phyloP scores from a whole-genome alignment of 768 basidiomycete species.

The Suillus occidentalis region DNA sequence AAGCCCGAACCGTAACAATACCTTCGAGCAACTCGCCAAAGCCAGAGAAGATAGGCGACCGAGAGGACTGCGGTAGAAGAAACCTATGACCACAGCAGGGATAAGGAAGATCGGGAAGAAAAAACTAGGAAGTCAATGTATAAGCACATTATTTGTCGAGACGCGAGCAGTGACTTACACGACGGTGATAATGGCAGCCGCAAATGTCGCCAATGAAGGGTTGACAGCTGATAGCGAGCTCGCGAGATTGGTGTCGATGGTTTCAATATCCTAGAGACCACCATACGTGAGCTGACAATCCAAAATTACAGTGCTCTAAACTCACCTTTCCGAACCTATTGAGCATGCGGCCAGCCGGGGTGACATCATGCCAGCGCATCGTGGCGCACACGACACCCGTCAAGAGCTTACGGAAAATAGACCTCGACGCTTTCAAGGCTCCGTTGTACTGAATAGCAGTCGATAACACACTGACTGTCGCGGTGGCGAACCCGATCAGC shows the following conservation, averaged over 20 bases:
- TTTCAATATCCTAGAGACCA: slow-evolving; percentile 68
- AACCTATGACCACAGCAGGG: slow-evolving; percentile 73
- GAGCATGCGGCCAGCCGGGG: slow-evolving; percentile 79
- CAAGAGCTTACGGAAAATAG: slow-evolving; percentile 52
- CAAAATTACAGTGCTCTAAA: background rate
- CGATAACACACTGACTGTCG: no score
- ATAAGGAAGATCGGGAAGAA: slow-evolving; percentile 84
- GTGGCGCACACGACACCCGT: slow-evolving; percentile 76
- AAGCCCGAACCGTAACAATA: slow-evolving; percentile 91
- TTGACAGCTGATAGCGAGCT: slow-evolving; percentile 74
- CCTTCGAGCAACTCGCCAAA: slow-evolving; percentile 84
- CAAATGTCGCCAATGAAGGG: slow-evolving; percentile 72
- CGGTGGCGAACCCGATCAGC: no score
- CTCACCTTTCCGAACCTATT: slow-evolving; percentile 77
- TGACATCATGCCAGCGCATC: slow-evolving; percentile 83
- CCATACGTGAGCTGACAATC: slow-evolving; percentile 4
- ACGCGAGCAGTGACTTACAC: slow-evolving; percentile 42
- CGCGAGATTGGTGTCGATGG: slow-evolving; percentile 74
- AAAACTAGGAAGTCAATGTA: slow-evolving; percentile 35
- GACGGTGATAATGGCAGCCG: slow-evolving; percentile 72
- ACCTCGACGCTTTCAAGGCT: slow-evolving; percentile 36
- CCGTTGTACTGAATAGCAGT: no score
- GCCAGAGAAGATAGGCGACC: slow-evolving; percentile 82
- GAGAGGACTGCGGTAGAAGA: slow-evolving; percentile 76
- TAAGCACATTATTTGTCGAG: slow-evolving; percentile 17